A percentile compares a stretch with the other conserved stretches of the same genome.
These are phyloP conservation scores for Phytophthora citricola DNA, from an alignment of 352 stramenopile genomes.

Conservation along the genomic window DNA sequence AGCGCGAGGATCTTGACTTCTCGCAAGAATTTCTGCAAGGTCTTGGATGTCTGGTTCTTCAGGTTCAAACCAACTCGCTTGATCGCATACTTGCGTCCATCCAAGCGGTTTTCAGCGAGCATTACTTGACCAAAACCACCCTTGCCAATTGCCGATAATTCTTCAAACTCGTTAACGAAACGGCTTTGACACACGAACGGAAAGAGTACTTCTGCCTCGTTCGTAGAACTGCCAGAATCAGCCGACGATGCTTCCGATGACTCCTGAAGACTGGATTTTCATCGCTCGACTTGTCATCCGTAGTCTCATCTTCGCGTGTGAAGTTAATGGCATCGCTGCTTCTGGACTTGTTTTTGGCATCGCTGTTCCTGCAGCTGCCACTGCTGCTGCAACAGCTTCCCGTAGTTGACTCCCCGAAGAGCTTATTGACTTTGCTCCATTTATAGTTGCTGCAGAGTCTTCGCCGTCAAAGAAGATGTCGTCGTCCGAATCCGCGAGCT, in stretches of 20 bases:
- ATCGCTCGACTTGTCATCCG: conserved; percentile 39
- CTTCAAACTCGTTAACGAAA: conserved; percentile 86
- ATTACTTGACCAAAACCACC: conserved; percentile 96
- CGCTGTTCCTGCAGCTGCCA: conserved; percentile 26
- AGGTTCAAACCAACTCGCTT: conserved; percentile 90
- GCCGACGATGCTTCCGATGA: conserved; percentile 63
- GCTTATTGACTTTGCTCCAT: conserved; percentile 38
- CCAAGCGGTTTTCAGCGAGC: conserved; percentile 93
- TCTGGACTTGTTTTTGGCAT: conserved; percentile 20
- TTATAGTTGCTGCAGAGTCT: conserved; percentile 37
- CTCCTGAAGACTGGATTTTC: conserved; percentile 30
- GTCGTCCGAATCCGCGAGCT: conserved; percentile 44
- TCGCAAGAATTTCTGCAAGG: conserved; percentile 92
- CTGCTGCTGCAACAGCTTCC: conserved; percentile 49
- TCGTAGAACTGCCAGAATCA: conserved; percentile 38
- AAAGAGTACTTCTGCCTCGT: conserved; percentile 78
- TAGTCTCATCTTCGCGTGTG: conserved; percentile 19
- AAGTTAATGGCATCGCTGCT: conserved; percentile 18
- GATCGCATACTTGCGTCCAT: conserved; percentile 94
- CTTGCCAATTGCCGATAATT: conserved; percentile 89
- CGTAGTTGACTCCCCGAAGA: conserved; percentile 53
- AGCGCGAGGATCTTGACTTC: conserved; percentile 94
- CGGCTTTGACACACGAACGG: conserved; percentile 86
- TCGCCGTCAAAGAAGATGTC: conserved; percentile 32
- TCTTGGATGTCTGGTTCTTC: conserved; percentile 90